Conservation (phyloP, 257 asterid genomes). For the Solanum microdontum region DNA sequence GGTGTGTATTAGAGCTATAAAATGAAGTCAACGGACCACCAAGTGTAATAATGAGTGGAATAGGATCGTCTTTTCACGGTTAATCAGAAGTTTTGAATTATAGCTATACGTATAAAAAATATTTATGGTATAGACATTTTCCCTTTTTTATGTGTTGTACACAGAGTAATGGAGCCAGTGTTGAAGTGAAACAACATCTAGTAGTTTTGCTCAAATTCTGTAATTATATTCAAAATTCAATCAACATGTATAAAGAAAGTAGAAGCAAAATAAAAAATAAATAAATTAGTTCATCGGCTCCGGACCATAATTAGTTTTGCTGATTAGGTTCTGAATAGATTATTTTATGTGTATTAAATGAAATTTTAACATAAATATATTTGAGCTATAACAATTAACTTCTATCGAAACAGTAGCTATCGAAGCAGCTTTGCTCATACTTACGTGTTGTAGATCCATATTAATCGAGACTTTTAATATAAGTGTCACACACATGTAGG, state of each 20-base stretch:
- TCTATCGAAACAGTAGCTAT: too few species aligned
- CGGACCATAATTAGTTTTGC: accelerated
- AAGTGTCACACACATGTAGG: accelerated
- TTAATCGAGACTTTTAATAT: not conserved
- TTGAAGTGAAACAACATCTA: not conserved
- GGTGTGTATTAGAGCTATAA: not conserved
- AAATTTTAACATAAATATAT: not conserved
- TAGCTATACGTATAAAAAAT: not conserved
- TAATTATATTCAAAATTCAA: not conserved
- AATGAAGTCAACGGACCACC: not conserved
- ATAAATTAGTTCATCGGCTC: not conserved
- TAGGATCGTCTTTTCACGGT: accelerated
- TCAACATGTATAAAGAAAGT: not conserved
- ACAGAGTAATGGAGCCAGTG: accelerated
- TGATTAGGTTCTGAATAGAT: not conserved
- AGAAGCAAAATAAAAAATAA: not conserved
- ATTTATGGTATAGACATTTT: accelerated
- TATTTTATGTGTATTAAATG: not conserved
- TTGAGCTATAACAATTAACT: not conserved
- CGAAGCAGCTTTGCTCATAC: too few species aligned
- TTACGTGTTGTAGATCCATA: accelerated
- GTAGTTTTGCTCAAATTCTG: not conserved
- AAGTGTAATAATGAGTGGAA: not conserved
- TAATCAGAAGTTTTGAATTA: not conserved
- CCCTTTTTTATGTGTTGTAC: not conserved